Evolutionary conservation across 1,284 basidiomycete species (phyloP), one percentile per base, ranked within the genome.

Genomic region (Austroboletus novae-zelandiae): DNA sequence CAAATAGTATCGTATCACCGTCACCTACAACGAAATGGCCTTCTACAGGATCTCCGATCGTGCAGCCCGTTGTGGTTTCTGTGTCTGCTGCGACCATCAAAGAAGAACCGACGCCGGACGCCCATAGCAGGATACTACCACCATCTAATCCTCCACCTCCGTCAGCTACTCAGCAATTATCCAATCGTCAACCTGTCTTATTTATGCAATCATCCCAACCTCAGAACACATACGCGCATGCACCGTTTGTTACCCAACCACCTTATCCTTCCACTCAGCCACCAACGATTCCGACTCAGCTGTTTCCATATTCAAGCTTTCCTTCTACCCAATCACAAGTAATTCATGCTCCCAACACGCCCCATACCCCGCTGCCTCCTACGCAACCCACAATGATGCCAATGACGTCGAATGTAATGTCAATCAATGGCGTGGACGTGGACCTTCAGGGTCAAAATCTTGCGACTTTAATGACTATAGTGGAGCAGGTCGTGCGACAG

Each of bases 401-500:
- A 34, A 54, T 51, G 51, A 20, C 46, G 14, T 29, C 52, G 29
- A 56, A 53, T 25, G 15, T 27, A 18, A 18, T 52, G 35, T 29
- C 61, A 9, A 27, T 42, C 14, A 48, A 50, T 47, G 52, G 39
- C n/a, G 36, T 42, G 23, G 67, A 60, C 31, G 20, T 23, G 20
- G 20, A 23, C 5, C 35, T 54, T 37, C 63, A 63, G 25, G 20
- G 36, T 18, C 51, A 51, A 17, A 63, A 62, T 50, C 47, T 65
- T 43, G 62, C 62, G 18, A 52, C 64, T 10, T 44, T 69, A 7
- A 67, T 67, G 68, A 69, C 64, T 9, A 65, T 67, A 41, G 56
- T 69, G 62, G 65, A 67, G 5, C 20, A 23, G 45, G 66, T 70
- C 31, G 50, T 67, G 42, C 61, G 68, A 48, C 64, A 65, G 8